These are phyloP conservation scores for Mucuna pruriens DNA, from an alignment of 306 rosid genomes.

Conservation along the genomic window DNA sequence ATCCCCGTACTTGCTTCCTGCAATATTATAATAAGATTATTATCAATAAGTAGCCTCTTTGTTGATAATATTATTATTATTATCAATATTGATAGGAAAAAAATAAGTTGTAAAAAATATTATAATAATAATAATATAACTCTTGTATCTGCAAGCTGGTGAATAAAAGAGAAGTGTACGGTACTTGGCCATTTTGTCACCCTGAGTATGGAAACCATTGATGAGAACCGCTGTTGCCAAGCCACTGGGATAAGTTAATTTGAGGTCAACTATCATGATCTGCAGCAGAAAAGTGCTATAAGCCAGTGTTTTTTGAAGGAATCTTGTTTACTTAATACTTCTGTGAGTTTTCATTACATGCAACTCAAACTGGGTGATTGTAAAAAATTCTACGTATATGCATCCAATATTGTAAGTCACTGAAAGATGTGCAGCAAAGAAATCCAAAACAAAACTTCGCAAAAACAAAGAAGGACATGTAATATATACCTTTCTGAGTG, in stretches of 20 bases:
- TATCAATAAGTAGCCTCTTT: neutral
- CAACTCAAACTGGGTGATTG: constrained; percentile 4
- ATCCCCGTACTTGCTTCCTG: constrained; percentile 86
- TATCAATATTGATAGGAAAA: neutral
- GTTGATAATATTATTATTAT: neutral
- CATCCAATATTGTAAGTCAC: neutral
- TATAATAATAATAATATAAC: neutral
- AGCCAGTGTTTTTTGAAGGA: neutral
- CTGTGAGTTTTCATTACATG: constrained; percentile 6
- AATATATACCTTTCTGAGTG: constrained; percentile 78
- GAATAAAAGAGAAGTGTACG: constrained; percentile 16
- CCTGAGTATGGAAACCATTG: constrained; percentile 93
- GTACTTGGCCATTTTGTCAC: constrained; percentile 86
- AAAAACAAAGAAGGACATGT: neutral
- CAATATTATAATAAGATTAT: constrained; percentile 28
- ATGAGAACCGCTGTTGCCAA: constrained; percentile 95
- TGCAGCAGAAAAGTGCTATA: constrained; percentile 42
- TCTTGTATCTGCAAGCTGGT: neutral
- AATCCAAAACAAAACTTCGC: neutral
- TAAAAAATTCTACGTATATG: neutral
- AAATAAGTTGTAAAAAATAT: neutral
- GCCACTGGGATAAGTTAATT: constrained; percentile 90
- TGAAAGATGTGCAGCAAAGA: neutral
- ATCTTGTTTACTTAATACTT: neutral
- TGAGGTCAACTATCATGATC: constrained; percentile 92